Conservation (phyloP, 768 basidiomycete species). For the Mycena amicta region DNA sequence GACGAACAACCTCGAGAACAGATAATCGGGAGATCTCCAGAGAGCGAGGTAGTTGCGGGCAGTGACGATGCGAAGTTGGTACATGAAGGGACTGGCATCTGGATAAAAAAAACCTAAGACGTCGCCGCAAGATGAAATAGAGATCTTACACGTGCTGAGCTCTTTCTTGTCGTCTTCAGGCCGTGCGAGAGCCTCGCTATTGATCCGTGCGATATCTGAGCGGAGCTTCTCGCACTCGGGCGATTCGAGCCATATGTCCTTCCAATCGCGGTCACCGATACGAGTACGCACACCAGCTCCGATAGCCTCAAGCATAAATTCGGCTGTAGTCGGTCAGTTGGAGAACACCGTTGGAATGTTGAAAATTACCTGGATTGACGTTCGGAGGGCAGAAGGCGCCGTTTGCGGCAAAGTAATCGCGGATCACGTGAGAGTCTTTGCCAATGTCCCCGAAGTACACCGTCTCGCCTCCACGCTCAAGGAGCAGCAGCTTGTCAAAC, state of each 20-base stretch:
- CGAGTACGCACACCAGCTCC: constrained; percentile 78
- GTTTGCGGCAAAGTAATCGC: constrained; percentile 73
- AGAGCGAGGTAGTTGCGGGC: constrained; percentile 68
- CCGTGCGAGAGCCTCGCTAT: constrained; percentile 45
- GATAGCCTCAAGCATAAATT: constrained; percentile 85
- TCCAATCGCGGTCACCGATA: constrained; percentile 83
- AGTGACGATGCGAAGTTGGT: constrained; percentile 72
- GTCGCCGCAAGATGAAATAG: neutral
- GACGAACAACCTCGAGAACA: constrained; percentile 80
- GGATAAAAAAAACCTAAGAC: neutral
- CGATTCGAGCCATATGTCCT: constrained; percentile 80
- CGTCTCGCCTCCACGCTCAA: constrained; percentile 82
- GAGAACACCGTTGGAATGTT: no score
- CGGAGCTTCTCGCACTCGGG: constrained; percentile 51
- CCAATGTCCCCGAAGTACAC: constrained; percentile 96
- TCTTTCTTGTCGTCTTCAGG: constrained; percentile 42
- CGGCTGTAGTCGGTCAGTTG: no score
- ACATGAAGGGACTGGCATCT: constrained; percentile 78
- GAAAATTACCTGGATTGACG: constrained; percentile 67
- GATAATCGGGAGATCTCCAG: constrained; percentile 85
- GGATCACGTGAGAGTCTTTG: constrained; percentile 64
- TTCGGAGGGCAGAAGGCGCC: constrained; percentile 76
- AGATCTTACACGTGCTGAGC: constrained; percentile 49
- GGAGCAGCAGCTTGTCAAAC: constrained; percentile 72
- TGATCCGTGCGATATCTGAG: constrained; percentile 50